A percentile compares a stretch with the other conserved stretches of the same genome.
Conservation (phyloP, 768 basidiomycete genomes). For the Artomyces pyxidatus region DNA sequence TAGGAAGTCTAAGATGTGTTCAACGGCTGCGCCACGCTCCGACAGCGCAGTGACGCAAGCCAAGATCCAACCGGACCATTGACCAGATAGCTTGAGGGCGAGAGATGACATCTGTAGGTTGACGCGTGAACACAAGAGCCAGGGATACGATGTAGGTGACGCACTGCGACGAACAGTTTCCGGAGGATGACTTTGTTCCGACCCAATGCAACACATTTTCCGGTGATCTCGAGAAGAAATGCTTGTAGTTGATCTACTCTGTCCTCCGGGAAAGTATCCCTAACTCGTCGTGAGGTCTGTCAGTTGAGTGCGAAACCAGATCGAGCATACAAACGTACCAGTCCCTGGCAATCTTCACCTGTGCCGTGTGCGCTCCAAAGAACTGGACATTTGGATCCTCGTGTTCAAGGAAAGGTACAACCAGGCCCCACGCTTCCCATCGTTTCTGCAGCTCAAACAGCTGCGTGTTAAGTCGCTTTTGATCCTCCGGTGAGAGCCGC, state of each 20-base stretch:
- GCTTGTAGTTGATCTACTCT: constrained; percentile 52
- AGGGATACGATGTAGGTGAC: constrained; percentile 19
- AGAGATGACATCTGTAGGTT: constrained; percentile 29
- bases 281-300: constrained; percentile 25
- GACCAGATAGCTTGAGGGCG: constrained; percentile 60
- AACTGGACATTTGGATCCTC: constrained; percentile 82
- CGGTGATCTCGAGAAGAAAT: constrained; percentile 62
- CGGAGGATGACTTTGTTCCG: constrained; percentile 67
- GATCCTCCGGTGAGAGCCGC: constrained; percentile 44
- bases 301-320: neutral
- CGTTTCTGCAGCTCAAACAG: constrained; percentile 70
- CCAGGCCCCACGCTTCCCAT: constrained; percentile 78
- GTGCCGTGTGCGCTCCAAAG: constrained; percentile 89
- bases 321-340: constrained; percentile 44
- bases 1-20: constrained; percentile 65
- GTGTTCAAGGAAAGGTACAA: constrained; percentile 66
- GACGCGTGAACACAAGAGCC: neutral
- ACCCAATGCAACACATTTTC: constrained; percentile 50
- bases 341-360: constrained; percentile 90
- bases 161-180: constrained; percentile 82
- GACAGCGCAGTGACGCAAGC: constrained; percentile 57
- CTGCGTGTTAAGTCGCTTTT: constrained; percentile 60
- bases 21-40: constrained; percentile 45
- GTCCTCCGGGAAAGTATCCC: constrained; percentile 69
- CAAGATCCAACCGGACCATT: constrained; percentile 74